Base-by-base conservation (phyloP, 2,329 filamentous ascomycete species). In the Blumeria hordei region DNA sequence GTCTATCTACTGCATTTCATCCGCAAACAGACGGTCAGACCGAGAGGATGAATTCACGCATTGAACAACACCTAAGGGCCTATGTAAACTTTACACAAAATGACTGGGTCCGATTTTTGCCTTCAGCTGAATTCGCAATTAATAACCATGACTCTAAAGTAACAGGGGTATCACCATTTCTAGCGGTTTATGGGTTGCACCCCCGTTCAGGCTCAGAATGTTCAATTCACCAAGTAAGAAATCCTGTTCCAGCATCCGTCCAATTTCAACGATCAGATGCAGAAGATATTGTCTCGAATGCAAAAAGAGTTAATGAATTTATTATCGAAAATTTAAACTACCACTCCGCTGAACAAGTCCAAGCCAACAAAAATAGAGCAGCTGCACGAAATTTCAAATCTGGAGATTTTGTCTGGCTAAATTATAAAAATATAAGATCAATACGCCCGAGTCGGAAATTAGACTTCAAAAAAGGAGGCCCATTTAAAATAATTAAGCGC, bases 41-140 rank as follows among this genome's bases (percentile, higher is more conserved):
- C 5, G 37, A 41, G 37, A 41, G 35, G 0, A 41, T 41, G 37
- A 41, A 41, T 5, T 11, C 3, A 16, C 11, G 37, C 3, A 41
- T 41, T 12, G 37, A 41, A 16, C 37, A 4, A 16, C n/a, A 5
- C n/a, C 37, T 41, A 6, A 11, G 37, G 11, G 37, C 37, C n/a
- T 41, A 41, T 41, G 37, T 41, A 41, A 41, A 41, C 37, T 41
- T 12, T 16, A 16, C 37, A 16, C 56, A 60, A 37, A 54, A 60
- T 28, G 51, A 61, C 34, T 61, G 55, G 57, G 53, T 21, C 2
- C 16, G 55, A 32, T 56, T 33, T 28, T 52, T 50, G 8, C 47
- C 28, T 33, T 50, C 47, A 12, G 47, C 47, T 34, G 28, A 50
- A 50, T 50, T 50, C 3, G 47, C 47, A 12, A 33, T 50, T 6